Percentiles rank a stretch among this genome's conserved stretches.
These are phyloP conservation scores for Lumnitzera littorea DNA, from an alignment of 345 rosid genomes.

Conservation along the genomic window DNA sequence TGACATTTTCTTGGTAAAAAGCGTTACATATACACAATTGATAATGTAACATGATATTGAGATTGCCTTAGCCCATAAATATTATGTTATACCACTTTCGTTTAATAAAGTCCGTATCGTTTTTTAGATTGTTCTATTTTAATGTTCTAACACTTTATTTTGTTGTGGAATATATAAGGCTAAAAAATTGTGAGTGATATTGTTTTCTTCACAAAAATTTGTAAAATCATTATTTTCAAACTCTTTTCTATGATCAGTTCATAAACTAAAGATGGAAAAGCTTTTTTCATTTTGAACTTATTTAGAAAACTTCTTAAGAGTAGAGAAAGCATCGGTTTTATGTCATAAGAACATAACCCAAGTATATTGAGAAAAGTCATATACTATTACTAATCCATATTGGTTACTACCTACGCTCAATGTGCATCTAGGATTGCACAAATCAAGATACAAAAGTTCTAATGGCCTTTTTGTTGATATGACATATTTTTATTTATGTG, in stretches of 20 bases:
- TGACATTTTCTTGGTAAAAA: too few species aligned
- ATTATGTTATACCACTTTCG: neutral
- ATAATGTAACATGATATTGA: too few species aligned
- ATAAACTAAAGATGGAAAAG: too few species aligned
- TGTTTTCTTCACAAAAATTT: neutral
- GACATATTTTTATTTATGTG: neutral
- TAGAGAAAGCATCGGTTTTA: neutral
- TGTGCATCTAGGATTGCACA: neutral
- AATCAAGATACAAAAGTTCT: neutral
- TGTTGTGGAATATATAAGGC: neutral
- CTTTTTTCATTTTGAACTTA: neutral
- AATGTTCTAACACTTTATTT: neutral
- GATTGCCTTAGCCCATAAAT: neutral
- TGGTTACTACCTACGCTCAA: neutral
- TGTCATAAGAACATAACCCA: neutral
- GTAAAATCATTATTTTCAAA: neutral
- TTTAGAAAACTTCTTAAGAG: neutral
- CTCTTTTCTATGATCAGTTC: neutral
- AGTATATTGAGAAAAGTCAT: neutral
- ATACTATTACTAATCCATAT: neutral
- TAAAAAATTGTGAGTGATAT: neutral
- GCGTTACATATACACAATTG: too few species aligned
- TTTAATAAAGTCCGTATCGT: neutral
- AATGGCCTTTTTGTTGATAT: neutral
- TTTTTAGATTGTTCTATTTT: neutral